Evolutionary conservation across 2,329 filamentous ascomycete species (phyloP), one percentile per base, ranked within the genome.

Genomic region (Fusarium clavum): DNA sequence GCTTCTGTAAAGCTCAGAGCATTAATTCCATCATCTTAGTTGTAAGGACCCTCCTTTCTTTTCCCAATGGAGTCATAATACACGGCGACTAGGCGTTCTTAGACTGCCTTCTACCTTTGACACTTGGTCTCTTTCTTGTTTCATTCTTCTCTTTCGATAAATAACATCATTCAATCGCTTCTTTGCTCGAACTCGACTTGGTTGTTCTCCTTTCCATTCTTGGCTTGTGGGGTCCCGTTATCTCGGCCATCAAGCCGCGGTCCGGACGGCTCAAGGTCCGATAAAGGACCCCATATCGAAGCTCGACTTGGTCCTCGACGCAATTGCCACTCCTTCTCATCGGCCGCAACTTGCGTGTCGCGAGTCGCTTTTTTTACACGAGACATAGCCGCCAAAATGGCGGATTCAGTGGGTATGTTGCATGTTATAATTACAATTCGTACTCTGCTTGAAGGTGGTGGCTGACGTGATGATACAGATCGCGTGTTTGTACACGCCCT

Each of bases 401-500:
- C 75, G 57, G 75, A 76, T 46, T 76, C 75, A 53, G 75, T 79
- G 52, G 77, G 76, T 77, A 74, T 52, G 76, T 73, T 24, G 10
- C 46, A 40, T 29, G 22, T 8, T 38, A 24, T 47, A 49, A 24
- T 34, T 53, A 38, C 51, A 52, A 22, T 34, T 51, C 29, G n/a
- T 27, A 14, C 20, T 45, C 24, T 24, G 29, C 11, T 40, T 54
- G 45, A 27, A 32, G 41, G 41, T 59, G 40, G 53, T 69, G 47
- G 69, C 65, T 71, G 69, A 71, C 61, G 46, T 72, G 69, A 58
- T 63, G 40, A 40, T 57, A 41, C 75, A 98, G 96, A 99, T 84
- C 92, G 96, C 82, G 96, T 99, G 78, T 99, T 99, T 81, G 95
- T 97, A 80, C 95, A 99, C 88, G 96, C 96, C 72, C 92, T 99